Conservation (phyloP, 306 rosid species). For the Notholithocarpus densiflorus region DNA sequence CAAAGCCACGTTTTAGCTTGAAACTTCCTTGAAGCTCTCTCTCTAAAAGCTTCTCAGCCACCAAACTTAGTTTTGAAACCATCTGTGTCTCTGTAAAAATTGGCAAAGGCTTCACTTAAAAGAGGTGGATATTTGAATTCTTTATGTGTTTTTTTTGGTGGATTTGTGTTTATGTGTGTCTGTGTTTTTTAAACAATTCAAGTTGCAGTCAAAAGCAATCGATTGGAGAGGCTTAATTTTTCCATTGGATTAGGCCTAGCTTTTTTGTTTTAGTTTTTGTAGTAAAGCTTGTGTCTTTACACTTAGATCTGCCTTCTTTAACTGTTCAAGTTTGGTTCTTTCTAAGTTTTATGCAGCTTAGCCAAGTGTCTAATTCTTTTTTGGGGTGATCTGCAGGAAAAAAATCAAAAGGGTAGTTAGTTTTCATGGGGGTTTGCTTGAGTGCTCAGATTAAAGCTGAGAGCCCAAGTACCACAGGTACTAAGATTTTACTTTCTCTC, state of each 20-base stretch:
- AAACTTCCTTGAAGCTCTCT: constrained; percentile 26
- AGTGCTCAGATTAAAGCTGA: constrained; percentile 34
- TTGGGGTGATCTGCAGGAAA: constrained; percentile 34
- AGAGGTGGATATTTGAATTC: constrained; percentile 16
- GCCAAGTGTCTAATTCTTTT: constrained; percentile 1
- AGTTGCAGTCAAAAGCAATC: constrained; percentile 3
- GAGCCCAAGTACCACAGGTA: constrained; percentile 29
- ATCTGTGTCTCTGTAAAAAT: background rate
- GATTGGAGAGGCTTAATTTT: background rate
- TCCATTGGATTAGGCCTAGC: constrained; percentile 3
- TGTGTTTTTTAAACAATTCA: background rate
- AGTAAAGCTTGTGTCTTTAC: constrained; percentile 6
- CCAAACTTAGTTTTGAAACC: background rate
- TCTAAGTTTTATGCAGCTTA: constrained; percentile 6
- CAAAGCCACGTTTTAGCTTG: constrained; percentile 12
- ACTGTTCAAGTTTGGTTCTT: constrained; percentile 4
- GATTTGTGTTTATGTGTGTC: background rate
- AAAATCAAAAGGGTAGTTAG: constrained; percentile 17
- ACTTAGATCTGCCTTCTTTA: constrained; percentile 32
- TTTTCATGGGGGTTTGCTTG: constrained; percentile 57
- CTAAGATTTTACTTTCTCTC: constrained; percentile 1
- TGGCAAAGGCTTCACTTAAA: background rate
- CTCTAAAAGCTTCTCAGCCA: constrained; percentile 7
- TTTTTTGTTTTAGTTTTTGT: background rate
- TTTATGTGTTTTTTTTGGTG: background rate